These are phyloP conservation scores for Pseudonitzschia pungens DNA, from an alignment of 108 stramenopile species.

Conservation along the genomic window DNA sequence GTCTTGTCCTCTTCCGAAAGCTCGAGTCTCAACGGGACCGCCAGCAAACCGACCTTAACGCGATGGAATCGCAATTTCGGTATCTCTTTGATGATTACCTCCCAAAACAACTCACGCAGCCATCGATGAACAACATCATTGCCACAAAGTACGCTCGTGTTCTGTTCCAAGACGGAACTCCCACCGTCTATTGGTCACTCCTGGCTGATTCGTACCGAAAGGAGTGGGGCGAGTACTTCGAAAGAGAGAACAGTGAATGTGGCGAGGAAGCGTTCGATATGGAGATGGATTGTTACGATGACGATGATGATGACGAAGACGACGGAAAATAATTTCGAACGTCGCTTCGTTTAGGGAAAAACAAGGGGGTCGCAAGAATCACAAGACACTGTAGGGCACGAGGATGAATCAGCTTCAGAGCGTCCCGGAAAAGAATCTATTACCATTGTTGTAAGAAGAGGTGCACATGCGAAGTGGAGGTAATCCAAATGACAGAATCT, in stretches of 20 bases:
- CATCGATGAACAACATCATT: slow-evolving; percentile 15
- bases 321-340: slow-evolving; percentile 2
- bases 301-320: slow-evolving; percentile 3
- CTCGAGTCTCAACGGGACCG: background rate
- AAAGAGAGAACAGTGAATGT: background rate
- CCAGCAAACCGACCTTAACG: background rate
- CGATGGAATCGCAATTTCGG: slow-evolving; percentile 1
- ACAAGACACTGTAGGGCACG: background rate
- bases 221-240: slow-evolving; percentile 8
- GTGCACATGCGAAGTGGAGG: too few relatives aligned
- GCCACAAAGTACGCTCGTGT: slow-evolving; percentile 8
- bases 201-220: slow-evolving; percentile 13
- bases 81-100: slow-evolving; percentile 7
- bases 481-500: too few relatives aligned
- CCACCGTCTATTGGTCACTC: slow-evolving; percentile 10
- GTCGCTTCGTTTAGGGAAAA: background rate
- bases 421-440: too few relatives aligned
- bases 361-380: background rate
- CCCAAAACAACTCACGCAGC: background rate
- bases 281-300: background rate
- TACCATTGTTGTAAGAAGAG: too few relatives aligned
- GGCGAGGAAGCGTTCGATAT: background rate
- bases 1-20: slow-evolving; percentile 12
- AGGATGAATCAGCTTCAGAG: too few relatives aligned
- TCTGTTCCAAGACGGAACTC: slow-evolving; percentile 5